phyloP scores from a whole-genome alignment of 495 filamentous ascomycete genomes.

The Daldinia decipiens region DNA sequence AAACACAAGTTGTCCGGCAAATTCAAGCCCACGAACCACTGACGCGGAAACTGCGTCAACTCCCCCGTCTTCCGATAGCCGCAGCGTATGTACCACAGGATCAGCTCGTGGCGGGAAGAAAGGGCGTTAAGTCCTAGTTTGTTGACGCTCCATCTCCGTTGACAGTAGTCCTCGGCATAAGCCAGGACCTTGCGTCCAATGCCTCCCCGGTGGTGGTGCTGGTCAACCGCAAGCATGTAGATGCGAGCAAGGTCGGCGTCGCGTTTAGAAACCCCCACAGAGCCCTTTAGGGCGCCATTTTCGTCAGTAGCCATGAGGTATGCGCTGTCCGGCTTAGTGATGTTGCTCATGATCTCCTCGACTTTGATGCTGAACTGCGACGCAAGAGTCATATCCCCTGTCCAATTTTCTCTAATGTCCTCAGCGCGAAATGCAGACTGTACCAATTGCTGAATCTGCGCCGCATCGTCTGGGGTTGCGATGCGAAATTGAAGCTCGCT shows the following conservation, averaged over 20 bases:
- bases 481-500: background rate
- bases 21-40: background rate
- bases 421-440: background rate
- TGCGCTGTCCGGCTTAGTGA: background rate
- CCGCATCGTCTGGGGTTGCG: background rate
- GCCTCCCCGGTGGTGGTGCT: background rate
- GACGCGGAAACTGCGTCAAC: background rate
- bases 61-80: background rate
- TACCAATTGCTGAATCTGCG: background rate
- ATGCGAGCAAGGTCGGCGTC: background rate
- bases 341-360: slow-evolving; percentile 1
- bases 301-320: background rate
- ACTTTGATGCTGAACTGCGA: background rate
- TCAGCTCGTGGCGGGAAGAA: background rate
- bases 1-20: background rate
- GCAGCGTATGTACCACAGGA: background rate
- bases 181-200: background rate
- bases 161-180: background rate
- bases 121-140: background rate
- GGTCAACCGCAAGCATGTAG: background rate
- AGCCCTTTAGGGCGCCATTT: background rate
- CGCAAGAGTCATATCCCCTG: background rate
- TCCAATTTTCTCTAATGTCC: background rate
- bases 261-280: background rate
- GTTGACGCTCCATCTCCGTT: background rate